phyloP scores from a whole-genome alignment of 305 asterid species.

The Stenogyne calaminthoides region DNA sequence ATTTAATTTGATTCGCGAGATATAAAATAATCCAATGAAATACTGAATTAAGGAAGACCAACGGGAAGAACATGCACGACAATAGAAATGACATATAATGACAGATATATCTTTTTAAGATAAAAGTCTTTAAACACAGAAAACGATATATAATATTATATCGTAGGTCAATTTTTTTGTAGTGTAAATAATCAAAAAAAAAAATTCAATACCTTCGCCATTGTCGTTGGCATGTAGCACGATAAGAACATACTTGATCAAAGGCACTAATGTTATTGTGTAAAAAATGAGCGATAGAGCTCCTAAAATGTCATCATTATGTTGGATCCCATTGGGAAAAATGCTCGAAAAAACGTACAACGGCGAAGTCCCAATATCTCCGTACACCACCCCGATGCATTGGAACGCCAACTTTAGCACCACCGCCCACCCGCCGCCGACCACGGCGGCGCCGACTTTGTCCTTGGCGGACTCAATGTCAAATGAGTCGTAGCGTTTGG shows the following conservation, averaged over 20 bases:
- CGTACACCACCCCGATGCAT: constrained; percentile 73
- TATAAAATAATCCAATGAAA: too few species aligned
- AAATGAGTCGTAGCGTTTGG: constrained; percentile 42
- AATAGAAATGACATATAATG: too few species aligned
- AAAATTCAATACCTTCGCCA: constrained; percentile 87
- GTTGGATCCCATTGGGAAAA: constrained; percentile 45
- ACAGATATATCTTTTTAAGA: too few species aligned
- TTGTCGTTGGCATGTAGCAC: constrained; percentile 69
- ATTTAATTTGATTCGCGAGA: too few species aligned
- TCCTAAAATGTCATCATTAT: constrained; percentile 64
- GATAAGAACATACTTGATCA: constrained; percentile 61
- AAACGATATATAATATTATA: too few species aligned
- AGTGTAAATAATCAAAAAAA: too few species aligned
- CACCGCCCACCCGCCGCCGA: constrained; percentile 38
- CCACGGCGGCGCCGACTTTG: background rate
- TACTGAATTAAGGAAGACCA: too few species aligned
- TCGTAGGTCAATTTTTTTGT: too few species aligned
- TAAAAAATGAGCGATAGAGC: constrained; percentile 59
- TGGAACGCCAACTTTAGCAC: constrained; percentile 59
- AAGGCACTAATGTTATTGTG: constrained; percentile 59
- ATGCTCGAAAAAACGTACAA: constrained; percentile 58
- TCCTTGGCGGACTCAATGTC: constrained; percentile 41
- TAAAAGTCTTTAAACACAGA: too few species aligned
- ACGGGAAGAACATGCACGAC: too few species aligned
- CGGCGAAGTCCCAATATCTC: constrained; percentile 80